Evolutionary conservation across 2,329 filamentous ascomycete species (phyloP), one percentile per base, ranked within the genome.

Genomic region (Colletotrichum plurivorum): DNA sequence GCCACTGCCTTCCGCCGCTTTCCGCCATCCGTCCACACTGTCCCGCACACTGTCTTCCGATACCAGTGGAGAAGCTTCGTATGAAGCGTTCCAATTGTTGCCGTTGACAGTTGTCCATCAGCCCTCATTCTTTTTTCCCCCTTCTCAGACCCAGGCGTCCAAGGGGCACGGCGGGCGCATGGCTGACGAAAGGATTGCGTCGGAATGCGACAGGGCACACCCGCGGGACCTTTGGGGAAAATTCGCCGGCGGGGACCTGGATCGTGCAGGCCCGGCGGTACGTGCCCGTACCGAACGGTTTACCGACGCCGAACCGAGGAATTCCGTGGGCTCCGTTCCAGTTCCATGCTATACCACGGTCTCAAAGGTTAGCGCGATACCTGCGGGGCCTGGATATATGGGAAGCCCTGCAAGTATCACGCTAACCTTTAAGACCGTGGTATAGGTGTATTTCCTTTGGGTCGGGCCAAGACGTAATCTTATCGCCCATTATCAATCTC

Each of bases 401-500:
- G 3, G 20, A 22, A 22, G 20, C 20, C 20, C 20, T 3, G 20
- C 20, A 22, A 22, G 20, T 2, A 22, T 3, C 3, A 22, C 20
- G 20, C 20, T 22, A 22, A 22, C 20, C 20, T 22, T 22, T 22
- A 22, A 22, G 20, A 22, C 20, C 20, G 20, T 22, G 2, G 20
- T 22, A 22, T 22, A 22, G 20, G 20, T 22, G 20, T 22, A 51
- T 52, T 31, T 27, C 18, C 22, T 27, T 27, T 36, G 15, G 27
- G n/a, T 39, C 61, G 55, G 31, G 43, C 62, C 36, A 41, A 49
- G 55, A 20, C 18, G 27, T 18, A 18, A 68, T 70, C 52, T 63
- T 63, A 58, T 68, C 67, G 53, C 18, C n/a, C 36, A 15, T 66
- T 61, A 70, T 70, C 67, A 70, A 70, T 70, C 67, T 70, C 57